Base-by-base conservation (phyloP, 176 grass and related monocot genomes). In the Otatea glauca region DNA sequence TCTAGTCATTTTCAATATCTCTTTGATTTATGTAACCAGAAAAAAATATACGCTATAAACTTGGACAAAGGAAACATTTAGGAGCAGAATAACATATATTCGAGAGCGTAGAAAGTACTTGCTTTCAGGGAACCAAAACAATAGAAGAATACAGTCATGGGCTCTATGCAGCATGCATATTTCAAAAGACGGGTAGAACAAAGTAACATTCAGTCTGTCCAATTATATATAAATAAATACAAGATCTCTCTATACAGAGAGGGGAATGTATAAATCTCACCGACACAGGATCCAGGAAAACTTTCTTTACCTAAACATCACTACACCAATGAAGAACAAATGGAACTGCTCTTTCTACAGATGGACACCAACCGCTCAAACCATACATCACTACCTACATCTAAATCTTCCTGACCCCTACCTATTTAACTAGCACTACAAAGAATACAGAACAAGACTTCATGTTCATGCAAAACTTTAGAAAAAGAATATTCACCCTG, bases 401-500 rank as follows among this genome's bases (percentile, higher is more conserved):
- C 54, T 50, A 38, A 64, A 49, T 24, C 27, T 21, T 49, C 48
- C 27, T 72, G 5, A 63, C 29, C 65, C 29, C 65, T 70, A 29
- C 50, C 32, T 82, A 47, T 83, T 77, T 63, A 13, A 23, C 42
- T 70, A 53, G 39, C 11, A 70, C 42, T 83, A 83, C 21, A 59
- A 76, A 82, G n/a, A 83, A 70, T 82, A 83, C n/a, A 69, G 43
- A 16, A 23, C 16, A 83, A 16, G 5, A 39, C 21, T 11, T 66
- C 27, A 75, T 51, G n/a, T 25, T 16, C 58, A 61, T 42, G 61
- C 39, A 80, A 68, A 68, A 68, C 60, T 59, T 60, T 7, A 5
- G 49, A 35, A 58, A 89, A 67, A 27, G 48, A 74, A 84, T 82
- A 88, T 77, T 55, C 65, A 77, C 79, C 32, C 3, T 76, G 66